Evolutionary conservation across 768 basidiomycete species (phyloP).

Genomic region (Dictyophora rubrovolvata): DNA sequence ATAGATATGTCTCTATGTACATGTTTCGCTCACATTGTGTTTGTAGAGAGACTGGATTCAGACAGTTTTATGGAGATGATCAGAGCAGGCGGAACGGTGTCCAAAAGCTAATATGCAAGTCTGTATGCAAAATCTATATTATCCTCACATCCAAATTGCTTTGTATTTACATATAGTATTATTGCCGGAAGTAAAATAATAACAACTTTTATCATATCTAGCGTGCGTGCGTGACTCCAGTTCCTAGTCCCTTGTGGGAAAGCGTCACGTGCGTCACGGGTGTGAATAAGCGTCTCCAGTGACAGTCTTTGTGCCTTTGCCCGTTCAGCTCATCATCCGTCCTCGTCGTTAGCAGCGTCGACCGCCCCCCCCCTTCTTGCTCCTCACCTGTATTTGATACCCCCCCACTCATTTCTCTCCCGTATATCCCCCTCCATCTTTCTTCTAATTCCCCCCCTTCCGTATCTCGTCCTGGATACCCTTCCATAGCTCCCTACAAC

Average conservation of each 20-base stretch:
- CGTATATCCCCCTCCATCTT: conserved; percentile 30
- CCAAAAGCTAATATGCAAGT: conserved; percentile 39
- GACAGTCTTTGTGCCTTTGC: neutral
- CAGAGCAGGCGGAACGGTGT: conserved; percentile 68
- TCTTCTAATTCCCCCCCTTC: conserved; percentile 43
- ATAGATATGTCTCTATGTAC: too few relatives aligned
- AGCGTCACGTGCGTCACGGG: neutral
- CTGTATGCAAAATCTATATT: too few relatives aligned
- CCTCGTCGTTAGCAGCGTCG: neutral
- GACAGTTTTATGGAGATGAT: conserved; percentile 80
- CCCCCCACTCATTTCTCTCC: conserved; percentile 45
- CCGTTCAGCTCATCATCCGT: neutral
- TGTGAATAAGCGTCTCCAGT: neutral
- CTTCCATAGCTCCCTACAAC: conserved; percentile 21
- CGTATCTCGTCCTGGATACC: conserved; percentile 35
- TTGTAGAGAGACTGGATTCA: conserved; percentile 47
- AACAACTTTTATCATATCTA: too few relatives aligned
- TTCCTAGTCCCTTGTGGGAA: neutral
- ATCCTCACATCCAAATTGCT: too few relatives aligned
- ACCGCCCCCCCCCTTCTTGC: neutral
- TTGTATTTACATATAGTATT: too few relatives aligned
- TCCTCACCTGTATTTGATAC: conserved; percentile 11
- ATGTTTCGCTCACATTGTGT: conserved; percentile 9
- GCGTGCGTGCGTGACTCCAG: too few relatives aligned
- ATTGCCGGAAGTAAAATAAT: too few relatives aligned